Evolutionary conservation across 768 basidiomycete genomes (phyloP), one percentile per base, ranked within the genome.

Genomic region (Boletus coccyginus): DNA sequence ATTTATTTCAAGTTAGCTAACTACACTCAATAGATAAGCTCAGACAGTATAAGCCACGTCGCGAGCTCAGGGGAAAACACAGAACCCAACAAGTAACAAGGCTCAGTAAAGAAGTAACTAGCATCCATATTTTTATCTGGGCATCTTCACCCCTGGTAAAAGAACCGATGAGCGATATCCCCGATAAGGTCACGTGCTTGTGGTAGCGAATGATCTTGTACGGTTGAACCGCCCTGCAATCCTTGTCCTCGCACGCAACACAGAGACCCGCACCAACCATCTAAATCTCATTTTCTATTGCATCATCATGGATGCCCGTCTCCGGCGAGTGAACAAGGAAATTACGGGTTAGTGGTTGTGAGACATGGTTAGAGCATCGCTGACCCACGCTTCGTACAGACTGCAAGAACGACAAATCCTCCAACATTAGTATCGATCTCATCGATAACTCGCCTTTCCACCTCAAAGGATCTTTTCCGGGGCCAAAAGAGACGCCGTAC

Each of bases 351-450:
- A 58, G 79, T 60, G 40, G 27, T 36, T 3, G 29, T 19, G 19
- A n/a, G 46, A 13, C n/a, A 24, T 11, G n/a, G 33, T 7, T 10
- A n/a, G 12, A 43, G 35, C 39, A 53, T 50, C 40, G 36, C 55
- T 61, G 27, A 66, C 56, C 49, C 55, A 58, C 42, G 29, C 39
- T 11, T 32, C 47, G 45, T 38, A 38, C 67, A 94, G 94, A 96
- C 74, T 94, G 92, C 81, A 92, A 94, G 79, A 94, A 90, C 71
- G 95, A 98, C 78, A 93, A 88, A 79, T 82, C 87, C 17, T 93
- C 93, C 29, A 84, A 84, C 55, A 92, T 98, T 74, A 79, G 73
- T 62, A 90, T 98, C 66, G 90, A 93, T 45, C 86, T 93, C 72
- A 75, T 96, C 67, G 92, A 93, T 71, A 85, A 92, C 62, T 91